phyloP scores from a whole-genome alignment of 2,329 filamentous ascomycete genomes.

The Sphaceloma murrayae region DNA sequence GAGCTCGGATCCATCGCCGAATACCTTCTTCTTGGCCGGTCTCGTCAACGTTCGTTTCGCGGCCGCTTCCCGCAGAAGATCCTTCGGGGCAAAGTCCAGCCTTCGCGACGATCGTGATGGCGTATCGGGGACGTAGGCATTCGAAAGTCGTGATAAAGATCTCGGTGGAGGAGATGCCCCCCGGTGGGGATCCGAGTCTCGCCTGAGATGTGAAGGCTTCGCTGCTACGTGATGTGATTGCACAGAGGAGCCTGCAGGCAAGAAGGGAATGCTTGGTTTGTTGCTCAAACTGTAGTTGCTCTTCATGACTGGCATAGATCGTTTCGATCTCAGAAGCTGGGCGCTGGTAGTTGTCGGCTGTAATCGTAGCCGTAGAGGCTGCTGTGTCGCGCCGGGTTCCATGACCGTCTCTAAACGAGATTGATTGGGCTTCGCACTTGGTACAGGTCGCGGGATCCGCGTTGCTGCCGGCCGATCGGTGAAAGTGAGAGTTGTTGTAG shows the following conservation, averaged over 20 bases:
- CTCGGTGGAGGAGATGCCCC: conserved; percentile 39
- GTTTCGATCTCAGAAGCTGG: conserved; percentile 49
- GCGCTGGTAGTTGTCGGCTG: conserved; percentile 45
- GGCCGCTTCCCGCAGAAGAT: conserved; percentile 43
- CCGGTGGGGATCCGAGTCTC: conserved; percentile 63
- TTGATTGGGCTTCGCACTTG: conserved; percentile 33
- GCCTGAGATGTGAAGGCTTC: conserved; percentile 65
- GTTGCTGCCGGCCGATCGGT: conserved; percentile 60
- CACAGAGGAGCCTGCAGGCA: conserved; percentile 65
- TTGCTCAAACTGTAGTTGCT: conserved; percentile 46
- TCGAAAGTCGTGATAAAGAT: conserved; percentile 40
- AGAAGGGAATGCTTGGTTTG: conserved; percentile 62
- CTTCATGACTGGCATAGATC: conserved; percentile 51
- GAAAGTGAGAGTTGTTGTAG: conserved; percentile 83
- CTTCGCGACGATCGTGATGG: conserved; percentile 38
- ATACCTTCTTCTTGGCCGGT: conserved; percentile 60
- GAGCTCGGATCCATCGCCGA: conserved; percentile 85
- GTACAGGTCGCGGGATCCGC: conserved; percentile 68
- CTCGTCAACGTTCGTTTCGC: conserved; percentile 64
- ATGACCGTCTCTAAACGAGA: conserved; percentile 86
- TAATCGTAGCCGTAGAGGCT: conserved; percentile 48
- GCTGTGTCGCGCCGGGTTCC: conserved; percentile 71
- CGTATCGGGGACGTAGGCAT: conserved; percentile 40
- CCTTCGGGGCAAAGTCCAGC: conserved; percentile 39
- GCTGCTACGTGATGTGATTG: conserved; percentile 70